Base-by-base conservation (phyloP, 1,139 yeast species). In the Taiozyma onychis region DNA sequence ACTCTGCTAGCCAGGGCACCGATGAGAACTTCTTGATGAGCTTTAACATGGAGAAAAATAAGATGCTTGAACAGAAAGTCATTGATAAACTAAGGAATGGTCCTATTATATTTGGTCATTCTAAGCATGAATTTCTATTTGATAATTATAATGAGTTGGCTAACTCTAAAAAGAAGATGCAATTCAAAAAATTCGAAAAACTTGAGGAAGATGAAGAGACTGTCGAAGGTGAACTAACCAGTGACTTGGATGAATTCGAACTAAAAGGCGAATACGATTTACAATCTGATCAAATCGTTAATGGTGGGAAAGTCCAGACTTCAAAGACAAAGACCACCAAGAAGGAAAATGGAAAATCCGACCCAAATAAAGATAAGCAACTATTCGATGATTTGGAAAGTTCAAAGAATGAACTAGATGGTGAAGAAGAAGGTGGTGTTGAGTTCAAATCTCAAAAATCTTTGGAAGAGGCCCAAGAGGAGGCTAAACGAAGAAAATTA, bases 381-480 rank as follows among this genome's bases (percentile, higher is more conserved):
- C 77, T 46, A 9, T 61, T 58, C 35, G 50, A 48, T 43, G 58
- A 54, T n/a, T 43, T 60, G 7, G 63, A 60, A 47, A 52, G 41
- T 35, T 51, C 50, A n/a, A 58, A 59, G 41, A 52, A 48, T 26
- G 58, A 57, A 39, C 46, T 55, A 6, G 62, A 59, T 44, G 63
- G 54, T 41, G 58, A 53, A 43, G 56, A 54, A 39, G 61, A 59
- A 53, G 63, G 60, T 45, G 61, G 57, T 47, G 58, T 62, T 43
- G 57, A 59, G 44, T 60, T 56, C 46, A 61, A 58, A 44, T 48
- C 51, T 8, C 63, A 55, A 48, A 52, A 49, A 30, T 49, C 56
- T 13, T 52, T 60, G 6, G 60, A 57, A 42, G 60, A 60, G 16
- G 53, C 53, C 5, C 35, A 48, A 44, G 44, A 48, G 32, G 50